Conservation (phyloP, 345 rosid genomes). For the Pistacia vera region DNA sequence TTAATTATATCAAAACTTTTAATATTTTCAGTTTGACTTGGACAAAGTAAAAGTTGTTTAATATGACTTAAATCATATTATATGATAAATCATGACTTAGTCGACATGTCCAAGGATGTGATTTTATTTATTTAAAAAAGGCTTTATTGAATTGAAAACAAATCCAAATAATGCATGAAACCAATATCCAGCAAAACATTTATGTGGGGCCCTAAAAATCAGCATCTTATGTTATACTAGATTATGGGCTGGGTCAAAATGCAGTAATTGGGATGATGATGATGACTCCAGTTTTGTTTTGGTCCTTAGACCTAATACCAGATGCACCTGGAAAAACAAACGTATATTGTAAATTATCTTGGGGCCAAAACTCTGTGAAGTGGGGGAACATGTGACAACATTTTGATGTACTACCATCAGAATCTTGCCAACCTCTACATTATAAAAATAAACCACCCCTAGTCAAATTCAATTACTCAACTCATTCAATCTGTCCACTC, state of each 20-base stretch:
- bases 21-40: no score
- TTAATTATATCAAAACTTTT: no score
- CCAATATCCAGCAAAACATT: background rate
- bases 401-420: background rate
- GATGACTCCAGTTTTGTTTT: background rate
- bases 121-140: no score
- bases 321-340: background rate
- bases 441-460: background rate
- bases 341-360: no score
- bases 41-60: no score
- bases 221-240: constrained; percentile 5
- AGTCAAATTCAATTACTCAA: background rate
- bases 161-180: constrained; percentile 4
- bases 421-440: background rate
- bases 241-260: constrained; percentile 15
- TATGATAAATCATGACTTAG: no score
- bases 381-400: background rate
- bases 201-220: constrained; percentile 11
- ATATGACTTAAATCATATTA: no score
- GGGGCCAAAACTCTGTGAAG: background rate
- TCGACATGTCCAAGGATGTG: no score
- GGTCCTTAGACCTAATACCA: background rate
- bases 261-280: constrained; percentile 4
- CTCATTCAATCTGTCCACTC: no score
- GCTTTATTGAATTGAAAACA: no score